Evolutionary conservation across 2,329 filamentous ascomycete species (phyloP).

Genomic region (Sporothrix brasiliensis): DNA sequence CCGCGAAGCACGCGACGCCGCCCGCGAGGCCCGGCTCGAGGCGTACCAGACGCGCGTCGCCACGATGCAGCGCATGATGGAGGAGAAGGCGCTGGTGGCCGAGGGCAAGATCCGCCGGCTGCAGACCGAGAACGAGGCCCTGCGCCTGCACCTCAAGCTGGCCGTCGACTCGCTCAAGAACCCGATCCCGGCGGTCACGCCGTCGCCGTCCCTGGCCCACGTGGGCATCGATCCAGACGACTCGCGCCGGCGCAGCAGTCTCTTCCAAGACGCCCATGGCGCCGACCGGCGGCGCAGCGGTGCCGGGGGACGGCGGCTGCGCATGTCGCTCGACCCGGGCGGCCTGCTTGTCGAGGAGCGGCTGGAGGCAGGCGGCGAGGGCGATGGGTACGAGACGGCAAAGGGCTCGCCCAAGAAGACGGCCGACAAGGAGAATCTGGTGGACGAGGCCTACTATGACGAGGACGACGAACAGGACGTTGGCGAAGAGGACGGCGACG

Average conservation of each 20-base stretch:
- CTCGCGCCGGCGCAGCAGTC: conserved; percentile 24
- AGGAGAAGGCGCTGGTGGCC: conserved; percentile 84
- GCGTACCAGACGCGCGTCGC: conserved; percentile 91
- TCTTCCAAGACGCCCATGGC: conserved; percentile 26
- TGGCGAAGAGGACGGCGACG: conserved; percentile 57
- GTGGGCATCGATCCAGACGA: neutral
- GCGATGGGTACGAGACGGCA: conserved; percentile 40
- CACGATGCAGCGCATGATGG: conserved; percentile 93
- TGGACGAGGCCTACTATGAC: conserved; percentile 39
- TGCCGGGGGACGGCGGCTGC: conserved; percentile 27
- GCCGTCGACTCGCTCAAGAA: conserved; percentile 87
- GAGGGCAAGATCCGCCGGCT: conserved; percentile 93
- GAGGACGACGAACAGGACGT: conserved; percentile 38
- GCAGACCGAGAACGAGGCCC: conserved; percentile 85
- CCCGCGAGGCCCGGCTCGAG: conserved; percentile 79
- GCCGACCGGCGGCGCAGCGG: conserved; percentile 33
- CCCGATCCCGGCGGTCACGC: conserved; percentile 69
- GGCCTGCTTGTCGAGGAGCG: conserved; percentile 31
- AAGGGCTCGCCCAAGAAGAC: conserved; percentile 34
- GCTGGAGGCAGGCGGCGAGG: neutral
- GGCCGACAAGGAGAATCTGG: conserved; percentile 39
- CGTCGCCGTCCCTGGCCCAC: conserved; percentile 38
- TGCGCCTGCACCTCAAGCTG: conserved; percentile 84
- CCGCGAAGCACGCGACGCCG: conserved; percentile 66
- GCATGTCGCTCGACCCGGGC: conserved; percentile 32